phyloP scores from a whole-genome alignment of 495 filamentous ascomycete genomes.

The Hypoxylon cercidicola region DNA sequence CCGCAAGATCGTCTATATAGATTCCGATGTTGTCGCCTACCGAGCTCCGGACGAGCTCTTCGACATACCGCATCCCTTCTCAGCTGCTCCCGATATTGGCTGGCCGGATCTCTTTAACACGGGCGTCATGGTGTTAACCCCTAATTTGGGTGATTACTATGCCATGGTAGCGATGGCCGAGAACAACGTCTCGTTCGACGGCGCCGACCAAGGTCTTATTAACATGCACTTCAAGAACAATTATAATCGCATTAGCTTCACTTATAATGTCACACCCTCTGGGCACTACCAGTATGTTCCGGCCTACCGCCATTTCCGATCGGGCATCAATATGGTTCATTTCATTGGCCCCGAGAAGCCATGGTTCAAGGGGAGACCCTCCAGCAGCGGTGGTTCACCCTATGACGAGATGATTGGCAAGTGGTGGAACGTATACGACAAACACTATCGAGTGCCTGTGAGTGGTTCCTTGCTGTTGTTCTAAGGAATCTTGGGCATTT shows the following conservation, averaged over 20 bases:
- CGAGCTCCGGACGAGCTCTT: slow-evolving; percentile 94
- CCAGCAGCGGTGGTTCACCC: slow-evolving; percentile 63
- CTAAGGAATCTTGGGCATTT: not conserved
- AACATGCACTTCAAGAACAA: slow-evolving; percentile 89
- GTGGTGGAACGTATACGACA: slow-evolving; percentile 95
- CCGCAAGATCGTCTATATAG: slow-evolving; percentile 88
- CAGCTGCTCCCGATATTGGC: slow-evolving; percentile 93
- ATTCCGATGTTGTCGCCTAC: slow-evolving; percentile 88
- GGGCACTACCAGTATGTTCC: slow-evolving; percentile 95
- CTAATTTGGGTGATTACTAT: slow-evolving; percentile 88
- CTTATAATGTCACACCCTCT: slow-evolving; percentile 95
- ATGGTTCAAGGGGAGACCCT: slow-evolving; percentile 77
- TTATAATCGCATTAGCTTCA: slow-evolving; percentile 91
- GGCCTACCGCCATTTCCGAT: slow-evolving; percentile 91
- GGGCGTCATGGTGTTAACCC: slow-evolving; percentile 89
- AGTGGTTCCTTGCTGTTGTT: slow-evolving; percentile 34
- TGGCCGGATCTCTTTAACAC: slow-evolving; percentile 99
- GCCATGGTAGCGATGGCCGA: slow-evolving; percentile 84
- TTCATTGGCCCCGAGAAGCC: slow-evolving; percentile 94
- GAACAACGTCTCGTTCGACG: slow-evolving; percentile 92
- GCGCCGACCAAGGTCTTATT: slow-evolving; percentile 93
- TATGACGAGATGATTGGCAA: slow-evolving; percentile 81
- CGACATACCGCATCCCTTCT: slow-evolving; percentile 77
- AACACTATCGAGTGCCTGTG: slow-evolving; percentile 74
- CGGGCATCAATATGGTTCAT: slow-evolving; percentile 86